Evolutionary conservation across 495 filamentous ascomycete genomes (phyloP), one percentile per base, ranked within the genome.

Genomic region (Lasiosphaeriaceae sp.): DNA sequence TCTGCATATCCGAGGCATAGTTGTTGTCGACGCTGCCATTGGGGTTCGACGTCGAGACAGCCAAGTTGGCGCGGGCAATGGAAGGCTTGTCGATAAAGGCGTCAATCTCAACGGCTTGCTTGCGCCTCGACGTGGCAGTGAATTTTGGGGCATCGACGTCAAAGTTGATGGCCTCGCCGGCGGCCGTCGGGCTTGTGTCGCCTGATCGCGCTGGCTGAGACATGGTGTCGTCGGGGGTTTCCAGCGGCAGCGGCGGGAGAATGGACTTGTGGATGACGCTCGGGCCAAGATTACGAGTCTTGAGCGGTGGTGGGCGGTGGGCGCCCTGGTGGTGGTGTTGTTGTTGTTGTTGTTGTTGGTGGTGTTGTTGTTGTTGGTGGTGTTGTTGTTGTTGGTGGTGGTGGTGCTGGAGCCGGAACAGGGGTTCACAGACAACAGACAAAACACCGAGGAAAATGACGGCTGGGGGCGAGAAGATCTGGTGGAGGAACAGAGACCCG

Each of bases 51-150:
- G 65, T 59, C 12, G 71, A 69, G 16, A 65, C 59, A 23, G 73
- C 72, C 4, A 71, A 26, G 41, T 73, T 75, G n/a, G 62, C 73
- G 3, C 73, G 66, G 7, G 72, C 66, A 16, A 72, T 67, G 17
- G 34, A 26, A 1, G 65, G 65, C 34, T 47, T 60, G 19, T 44
- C n/a, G 35, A 66, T 50, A 26, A 51, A 50, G 3, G 34, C 26
- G 3, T 61, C 63, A 14, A 50, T 49, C 34, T 41, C 8, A 29
- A 47, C 0, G 22, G 63, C 63, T 21, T 63, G 63, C 2, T n/a
- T 29, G 39, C 60, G 63, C n/a, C 56, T n/a, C 11, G 29, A 11
- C 2, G 60, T 59, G 2, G 11, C 16, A 6, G 55, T 54, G 50
- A 31, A 53, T 0, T 48, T 11, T 8, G 54, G 1, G 7, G 44